Conservation (phyloP, 192 early-diverging fungal genomes). For the Oehlia diaphana region DNA sequence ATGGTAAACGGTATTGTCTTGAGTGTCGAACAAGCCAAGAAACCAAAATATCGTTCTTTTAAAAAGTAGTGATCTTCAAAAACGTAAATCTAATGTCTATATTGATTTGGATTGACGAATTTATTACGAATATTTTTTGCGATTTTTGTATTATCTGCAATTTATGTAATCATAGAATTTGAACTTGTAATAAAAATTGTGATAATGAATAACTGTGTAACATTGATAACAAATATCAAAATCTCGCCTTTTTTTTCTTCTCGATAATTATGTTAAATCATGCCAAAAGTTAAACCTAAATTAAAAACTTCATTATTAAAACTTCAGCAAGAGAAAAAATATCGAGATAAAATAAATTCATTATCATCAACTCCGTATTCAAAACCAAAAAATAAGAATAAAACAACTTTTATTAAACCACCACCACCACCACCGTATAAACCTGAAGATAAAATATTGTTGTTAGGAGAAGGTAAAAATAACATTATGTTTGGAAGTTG, state of each 20-base stretch:
- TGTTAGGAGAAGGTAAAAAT: constrained; percentile 71
- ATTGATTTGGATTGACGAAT: no score
- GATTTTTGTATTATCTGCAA: no score
- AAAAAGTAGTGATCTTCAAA: not conserved
- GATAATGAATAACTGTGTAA: no score
- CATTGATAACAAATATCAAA: no score
- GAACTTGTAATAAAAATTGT: no score
- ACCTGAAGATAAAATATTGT: constrained; percentile 60
- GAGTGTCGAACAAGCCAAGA: constrained; percentile 13
- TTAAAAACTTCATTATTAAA: constrained; percentile 19
- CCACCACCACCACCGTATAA: constrained; percentile 50
- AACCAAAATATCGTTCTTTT: not conserved
- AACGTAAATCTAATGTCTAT: no score
- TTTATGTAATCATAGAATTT: no score
- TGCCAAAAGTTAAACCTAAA: constrained; percentile 28
- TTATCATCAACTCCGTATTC: not conserved
- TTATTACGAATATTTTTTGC: no score
- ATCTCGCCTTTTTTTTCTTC: no score
- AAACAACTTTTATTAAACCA: not conserved
- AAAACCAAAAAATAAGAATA: not conserved
- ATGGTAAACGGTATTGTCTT: not conserved
- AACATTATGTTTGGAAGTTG: no score
- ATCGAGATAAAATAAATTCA: not conserved
- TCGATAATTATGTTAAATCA: not conserved
- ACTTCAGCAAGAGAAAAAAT: constrained; percentile 27